phyloP scores from a whole-genome alignment of 176 grass and related monocot species.

The Tillandsia leiboldiana region DNA sequence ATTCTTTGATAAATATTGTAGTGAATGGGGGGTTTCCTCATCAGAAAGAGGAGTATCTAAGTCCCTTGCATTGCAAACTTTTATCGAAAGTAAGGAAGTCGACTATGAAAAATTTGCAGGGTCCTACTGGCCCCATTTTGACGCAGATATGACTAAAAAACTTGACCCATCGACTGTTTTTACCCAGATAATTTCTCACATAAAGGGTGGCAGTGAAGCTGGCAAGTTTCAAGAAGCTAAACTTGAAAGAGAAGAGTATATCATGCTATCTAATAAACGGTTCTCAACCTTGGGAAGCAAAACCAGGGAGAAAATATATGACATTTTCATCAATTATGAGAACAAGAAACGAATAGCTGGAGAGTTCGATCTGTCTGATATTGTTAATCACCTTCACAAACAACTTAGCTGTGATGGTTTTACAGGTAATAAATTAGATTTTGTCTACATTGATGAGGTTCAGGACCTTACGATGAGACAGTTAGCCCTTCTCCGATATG shows the following conservation, averaged over 20 bases:
- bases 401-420: constrained; percentile 34
- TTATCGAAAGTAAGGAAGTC: constrained; percentile 72
- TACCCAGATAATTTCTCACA: constrained; percentile 90
- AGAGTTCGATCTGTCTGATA: constrained; percentile 84
- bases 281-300: constrained; percentile 48
- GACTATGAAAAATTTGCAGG: constrained; percentile 60
- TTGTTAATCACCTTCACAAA: constrained; percentile 49
- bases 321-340: constrained; percentile 74
- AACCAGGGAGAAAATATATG: constrained; percentile 51
- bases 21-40: constrained; percentile 23
- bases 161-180: constrained; percentile 70
- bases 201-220: constrained; percentile 42
- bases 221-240: constrained; percentile 4
- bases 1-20: constrained; percentile 56
- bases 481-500: constrained; percentile 63
- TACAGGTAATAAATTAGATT: constrained; percentile 44
- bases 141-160: constrained; percentile 46
- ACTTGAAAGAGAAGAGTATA: constrained; percentile 42
- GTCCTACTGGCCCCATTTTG: constrained; percentile 76
- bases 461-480: constrained; percentile 82
- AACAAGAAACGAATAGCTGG: constrained; percentile 36
- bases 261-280: constrained; percentile 50
- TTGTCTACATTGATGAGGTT: constrained; percentile 87
- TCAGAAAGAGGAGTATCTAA: constrained; percentile 36
- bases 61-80: constrained; percentile 33